Conservation (phyloP, 2,329 filamentous ascomycete genomes). For the Colletotrichum sp. region DNA sequence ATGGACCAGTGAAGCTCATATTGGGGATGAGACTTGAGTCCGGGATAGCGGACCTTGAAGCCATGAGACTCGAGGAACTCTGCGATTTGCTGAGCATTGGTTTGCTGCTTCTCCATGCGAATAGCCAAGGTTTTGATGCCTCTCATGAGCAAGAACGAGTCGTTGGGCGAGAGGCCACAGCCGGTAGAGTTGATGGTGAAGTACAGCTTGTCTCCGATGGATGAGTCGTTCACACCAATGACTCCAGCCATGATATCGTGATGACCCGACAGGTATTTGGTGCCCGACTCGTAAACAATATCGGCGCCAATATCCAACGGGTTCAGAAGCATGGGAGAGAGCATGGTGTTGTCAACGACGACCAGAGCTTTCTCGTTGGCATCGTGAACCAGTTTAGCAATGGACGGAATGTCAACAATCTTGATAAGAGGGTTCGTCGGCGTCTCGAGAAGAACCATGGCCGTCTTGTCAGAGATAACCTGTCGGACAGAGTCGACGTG, state of each 20-base stretch:
- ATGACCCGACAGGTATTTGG: conserved; percentile 96
- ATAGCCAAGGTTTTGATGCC: conserved; percentile 97
- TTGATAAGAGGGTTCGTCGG: conserved; percentile 99
- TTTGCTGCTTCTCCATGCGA: conserved; percentile 98
- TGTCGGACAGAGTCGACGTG: conserved; percentile 71
- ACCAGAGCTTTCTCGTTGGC: conserved; percentile 81
- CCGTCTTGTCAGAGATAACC: conserved; percentile 78
- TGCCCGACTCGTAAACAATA: conserved; percentile 96
- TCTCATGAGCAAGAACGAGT: conserved; percentile 93
- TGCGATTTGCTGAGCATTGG: conserved; percentile 88
- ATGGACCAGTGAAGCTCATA: conserved; percentile 97
- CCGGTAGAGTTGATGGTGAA: conserved; percentile 98
- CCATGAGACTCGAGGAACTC: conserved; percentile 89
- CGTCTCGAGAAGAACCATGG: conserved; percentile 95
- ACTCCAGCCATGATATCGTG: conserved; percentile 99
- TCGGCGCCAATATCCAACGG: conserved; percentile 94
- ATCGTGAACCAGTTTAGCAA: conserved; percentile 77
- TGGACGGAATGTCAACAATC: conserved; percentile 87
- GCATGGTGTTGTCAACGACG: conserved; percentile 98
- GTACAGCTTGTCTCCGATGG: conserved; percentile 86
- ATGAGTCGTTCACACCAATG: conserved; percentile 84
- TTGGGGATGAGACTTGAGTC: conserved; percentile 92
- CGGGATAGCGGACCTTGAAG: conserved; percentile 95
- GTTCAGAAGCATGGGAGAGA: conserved; percentile 92
- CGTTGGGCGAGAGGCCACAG: conserved; percentile 92